Conservation (phyloP, 805 yeast genomes). For the Yamadazyma paraphyllophila region DNA sequence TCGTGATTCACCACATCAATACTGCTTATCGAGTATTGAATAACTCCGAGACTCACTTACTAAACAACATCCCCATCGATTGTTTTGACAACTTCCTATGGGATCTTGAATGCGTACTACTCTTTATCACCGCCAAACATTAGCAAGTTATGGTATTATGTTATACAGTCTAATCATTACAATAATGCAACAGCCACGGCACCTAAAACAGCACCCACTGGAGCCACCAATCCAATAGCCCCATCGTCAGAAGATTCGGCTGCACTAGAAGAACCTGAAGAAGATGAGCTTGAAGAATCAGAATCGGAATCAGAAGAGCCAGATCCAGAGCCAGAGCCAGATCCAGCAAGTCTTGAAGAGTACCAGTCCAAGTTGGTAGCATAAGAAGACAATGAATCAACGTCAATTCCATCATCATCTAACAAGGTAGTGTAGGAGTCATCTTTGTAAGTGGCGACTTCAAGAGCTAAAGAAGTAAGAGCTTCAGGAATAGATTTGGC, state of each 20-base stretch:
- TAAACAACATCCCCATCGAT: conserved; percentile 30
- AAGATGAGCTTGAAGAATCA: not conserved
- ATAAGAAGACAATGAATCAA: conserved; percentile 22
- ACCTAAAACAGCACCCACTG: conserved; percentile 34
- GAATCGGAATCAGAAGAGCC: not conserved
- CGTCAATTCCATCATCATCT: conserved; percentile 19
- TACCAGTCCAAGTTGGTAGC: conserved; percentile 42
- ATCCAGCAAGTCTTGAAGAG: conserved; percentile 14
- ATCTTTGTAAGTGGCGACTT: conserved; percentile 32
- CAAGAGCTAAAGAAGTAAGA: conserved; percentile 27
- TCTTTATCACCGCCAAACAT: conserved; percentile 30
- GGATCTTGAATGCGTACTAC: conserved; percentile 35
- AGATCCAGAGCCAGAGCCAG: conserved; percentile 1
- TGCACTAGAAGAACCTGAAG: conserved; percentile 9
- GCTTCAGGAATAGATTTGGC: conserved; percentile 27
- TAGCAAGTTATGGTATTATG: not conserved
- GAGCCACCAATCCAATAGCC: conserved; percentile 14
- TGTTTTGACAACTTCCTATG: conserved; percentile 41
- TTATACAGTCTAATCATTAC: conserved; percentile 6
- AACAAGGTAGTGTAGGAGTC: conserved; percentile 37
- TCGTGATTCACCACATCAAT: conserved; percentile 23
- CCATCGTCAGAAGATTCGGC: conserved; percentile 9
- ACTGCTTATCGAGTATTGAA: conserved; percentile 9
- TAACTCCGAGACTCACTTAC: conserved; percentile 1
- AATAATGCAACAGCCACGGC: conserved; percentile 34